phyloP scores from a whole-genome alignment of 164 flowering plant genomes.

The Macadamia integrifolia region DNA sequence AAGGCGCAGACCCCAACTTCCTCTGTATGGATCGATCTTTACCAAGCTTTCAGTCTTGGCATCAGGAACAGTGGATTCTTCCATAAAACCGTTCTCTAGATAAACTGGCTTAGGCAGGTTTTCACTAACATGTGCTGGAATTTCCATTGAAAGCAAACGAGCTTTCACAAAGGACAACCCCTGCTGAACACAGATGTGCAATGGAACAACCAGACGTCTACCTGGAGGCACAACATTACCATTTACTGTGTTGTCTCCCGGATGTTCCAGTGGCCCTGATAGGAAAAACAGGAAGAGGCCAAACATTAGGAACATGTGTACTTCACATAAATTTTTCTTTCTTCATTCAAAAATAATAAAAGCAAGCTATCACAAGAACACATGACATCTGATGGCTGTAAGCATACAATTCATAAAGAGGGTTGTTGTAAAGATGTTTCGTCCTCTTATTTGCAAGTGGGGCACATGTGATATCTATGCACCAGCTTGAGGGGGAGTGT shows the following conservation, averaged over 20 bases:
- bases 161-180: slow-evolving; percentile 94
- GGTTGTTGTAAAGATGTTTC: not conserved
- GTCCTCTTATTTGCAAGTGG: too few species aligned
- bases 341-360: too few species aligned
- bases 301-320: not conserved
- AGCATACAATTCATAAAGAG: not conserved
- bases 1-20: slow-evolving; percentile 97
- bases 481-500: too few species aligned
- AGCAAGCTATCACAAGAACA: not conserved
- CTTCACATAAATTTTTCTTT: too few species aligned
- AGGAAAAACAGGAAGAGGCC: slow-evolving; percentile 17
- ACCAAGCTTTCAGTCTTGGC: slow-evolving; percentile 53
- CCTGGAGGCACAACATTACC: slow-evolving; percentile 66
- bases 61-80: slow-evolving; percentile 27
- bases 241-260: slow-evolving; percentile 32
- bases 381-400: not conserved
- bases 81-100: slow-evolving; percentile 18
- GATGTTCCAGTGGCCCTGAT: slow-evolving; percentile 49
- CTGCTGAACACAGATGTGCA: slow-evolving; percentile 84
- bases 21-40: slow-evolving; percentile 90
- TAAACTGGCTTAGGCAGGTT: slow-evolving; percentile 37
- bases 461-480: too few species aligned
- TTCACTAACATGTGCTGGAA: slow-evolving; percentile 87
- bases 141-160: slow-evolving; percentile 94
- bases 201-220: slow-evolving; percentile 82